phyloP scores from a whole-genome alignment of 1,139 yeast genomes.

The Protomyces lactucae-debilis region DNA sequence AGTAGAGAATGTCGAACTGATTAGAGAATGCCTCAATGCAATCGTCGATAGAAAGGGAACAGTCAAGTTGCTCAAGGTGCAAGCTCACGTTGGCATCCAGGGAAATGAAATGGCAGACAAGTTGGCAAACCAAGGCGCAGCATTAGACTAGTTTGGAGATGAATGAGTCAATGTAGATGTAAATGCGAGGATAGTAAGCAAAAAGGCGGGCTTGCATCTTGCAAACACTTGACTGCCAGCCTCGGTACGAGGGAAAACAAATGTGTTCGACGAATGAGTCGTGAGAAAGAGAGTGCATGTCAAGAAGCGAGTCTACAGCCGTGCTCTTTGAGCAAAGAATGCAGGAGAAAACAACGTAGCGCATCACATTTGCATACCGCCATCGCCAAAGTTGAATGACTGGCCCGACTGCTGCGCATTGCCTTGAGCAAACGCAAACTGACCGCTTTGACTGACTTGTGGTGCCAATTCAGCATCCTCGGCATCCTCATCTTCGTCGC shows the following conservation, averaged over 20 bases:
- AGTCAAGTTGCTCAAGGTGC: slow-evolving; percentile 55
- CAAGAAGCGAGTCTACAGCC: neutral
- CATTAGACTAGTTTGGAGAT: neutral
- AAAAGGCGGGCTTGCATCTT: neutral
- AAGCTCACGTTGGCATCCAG: slow-evolving; percentile 61
- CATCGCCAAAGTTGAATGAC: slow-evolving; percentile 19
- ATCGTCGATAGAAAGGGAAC: slow-evolving; percentile 37
- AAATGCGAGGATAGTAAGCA: no score
- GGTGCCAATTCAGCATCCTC: slow-evolving; percentile 77
- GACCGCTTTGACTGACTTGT: slow-evolving; percentile 60
- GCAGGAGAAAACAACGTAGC: slow-evolving; percentile 1
- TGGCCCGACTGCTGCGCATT: slow-evolving; percentile 26
- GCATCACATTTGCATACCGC: slow-evolving; percentile 27
- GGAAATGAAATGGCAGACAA: slow-evolving; percentile 79
- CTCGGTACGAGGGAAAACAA: neutral
- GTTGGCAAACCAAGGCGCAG: slow-evolving; percentile 47
- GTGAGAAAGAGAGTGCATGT: neutral
- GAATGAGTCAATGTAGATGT: no score
- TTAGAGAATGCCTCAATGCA: slow-evolving; percentile 40
- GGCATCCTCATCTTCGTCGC: slow-evolving; percentile 70
- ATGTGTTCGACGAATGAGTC: neutral
- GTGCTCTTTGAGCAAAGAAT: neutral
- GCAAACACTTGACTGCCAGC: neutral
- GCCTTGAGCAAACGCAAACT: slow-evolving; percentile 69
- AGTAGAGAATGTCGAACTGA: slow-evolving; percentile 53